Evolutionary conservation across 306 rosid species (phyloP), one percentile per base, ranked within the genome.

Genomic region (Biancaea sappan): DNA sequence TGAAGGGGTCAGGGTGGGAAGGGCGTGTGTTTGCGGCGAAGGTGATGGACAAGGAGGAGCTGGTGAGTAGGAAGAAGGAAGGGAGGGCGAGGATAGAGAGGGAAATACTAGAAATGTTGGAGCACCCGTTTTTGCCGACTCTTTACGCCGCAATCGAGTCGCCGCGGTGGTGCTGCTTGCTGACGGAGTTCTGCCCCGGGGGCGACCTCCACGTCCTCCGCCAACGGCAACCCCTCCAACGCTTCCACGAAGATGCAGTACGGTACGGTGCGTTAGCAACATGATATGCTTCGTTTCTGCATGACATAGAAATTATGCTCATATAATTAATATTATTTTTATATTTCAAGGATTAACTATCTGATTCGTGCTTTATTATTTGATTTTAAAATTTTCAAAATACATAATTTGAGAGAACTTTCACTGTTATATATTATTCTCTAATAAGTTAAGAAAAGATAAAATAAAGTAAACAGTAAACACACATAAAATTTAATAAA

Each of bases 181-280:
- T 86, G 65, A 86, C 86, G 0, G 86, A 86, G 79, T 86, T 81
- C 48, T 86, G 90, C 44, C 83, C 88, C 65, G 88, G 90, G 48
- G 86, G 90, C 43, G 86, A 84, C 59, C 83, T 81, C 81, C 90
- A 81, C 44, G 79, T 84, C 53, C 86, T 86, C 79, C 90, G 88
- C 52, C 88, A 86, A 77, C 76, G 78, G 14, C 84, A 82, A 32
- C 83, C 75, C 7, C 68, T 73, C 3, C 79, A 84, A 25, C 82
- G 84, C 10, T 84, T 86, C 72, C 46, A 34, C 38, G 83, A 81
- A 64, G 73, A 82, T 8, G 83, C 88, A 47, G 88, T 81, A 25
- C 83, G 88, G 90, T 41, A 16, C 34, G 34, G 34, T 83, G 15
- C 8, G 81, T 77, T 31, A 7, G 14, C 0, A 18, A 11, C 4